These are phyloP conservation scores for Xylaria sp. DNA, from an alignment of 2,329 filamentous ascomycete species.

Conservation along the genomic window DNA sequence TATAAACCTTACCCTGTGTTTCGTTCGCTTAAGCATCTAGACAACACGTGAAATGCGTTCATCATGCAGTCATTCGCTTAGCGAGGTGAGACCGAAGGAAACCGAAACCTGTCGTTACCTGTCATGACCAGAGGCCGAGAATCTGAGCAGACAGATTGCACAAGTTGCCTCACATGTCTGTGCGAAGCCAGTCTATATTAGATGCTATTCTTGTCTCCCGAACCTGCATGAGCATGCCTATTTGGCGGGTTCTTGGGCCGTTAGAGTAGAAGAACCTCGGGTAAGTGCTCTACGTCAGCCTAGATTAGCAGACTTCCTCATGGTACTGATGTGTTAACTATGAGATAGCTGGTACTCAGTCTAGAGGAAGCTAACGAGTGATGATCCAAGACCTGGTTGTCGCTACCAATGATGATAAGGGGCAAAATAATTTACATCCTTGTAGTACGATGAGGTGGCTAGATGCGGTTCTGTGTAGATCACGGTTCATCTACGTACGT, in stretches of 20 bases:
- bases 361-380: not conserved
- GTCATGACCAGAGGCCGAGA: conserved; percentile 29
- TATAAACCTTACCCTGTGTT: conserved; percentile 44
- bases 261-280: conserved; percentile 12
- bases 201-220: conserved; percentile 45
- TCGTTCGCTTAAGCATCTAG: conserved; percentile 48
- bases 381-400: conserved; percentile 4
- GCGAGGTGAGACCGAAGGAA: conserved; percentile 47
- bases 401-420: conserved; percentile 21
- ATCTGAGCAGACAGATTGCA: conserved; percentile 40
- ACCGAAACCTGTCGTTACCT: conserved; percentile 38
- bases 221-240: conserved; percentile 34
- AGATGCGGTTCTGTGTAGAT: conserved; percentile 37
- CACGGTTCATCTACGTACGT: conserved; percentile 26
- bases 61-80: conserved; percentile 43
- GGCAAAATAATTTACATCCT: conserved; percentile 25
- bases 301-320: not conserved
- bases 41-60: conserved; percentile 40
- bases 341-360: not conserved
- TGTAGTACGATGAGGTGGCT: conserved; percentile 34
- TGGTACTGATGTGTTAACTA: not conserved
- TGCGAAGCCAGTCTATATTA: conserved; percentile 43
- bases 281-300: conserved; percentile 6
- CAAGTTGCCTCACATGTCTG: conserved; percentile 34
- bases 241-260: conserved; percentile 36